Evolutionary conservation across 192 early-diverging fungal species (phyloP), one percentile per base, ranked within the genome.

Genomic region (Glomus cerebriforme): DNA sequence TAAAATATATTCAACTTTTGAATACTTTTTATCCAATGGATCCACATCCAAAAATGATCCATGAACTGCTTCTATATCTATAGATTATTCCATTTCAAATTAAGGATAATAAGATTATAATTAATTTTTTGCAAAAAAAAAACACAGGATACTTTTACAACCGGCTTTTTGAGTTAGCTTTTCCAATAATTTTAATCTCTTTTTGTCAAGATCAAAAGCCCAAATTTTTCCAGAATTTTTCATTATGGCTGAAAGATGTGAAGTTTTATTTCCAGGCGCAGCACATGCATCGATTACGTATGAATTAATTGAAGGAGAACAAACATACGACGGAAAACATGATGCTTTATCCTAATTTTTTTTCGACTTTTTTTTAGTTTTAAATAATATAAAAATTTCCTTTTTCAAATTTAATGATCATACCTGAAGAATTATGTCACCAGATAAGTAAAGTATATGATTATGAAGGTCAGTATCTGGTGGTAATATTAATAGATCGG

Each of bases 211-310:
- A 80, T 99, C 98, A 82, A 98, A 97, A 0, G 98, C 98, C 84
- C 88, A 93, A 62, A 99, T 94, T 43, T 82, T 89, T 15, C 96
- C 98, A 9, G 88, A 87, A 73, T 97, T 96, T 43, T 88, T 87
- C 93, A 98, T 95, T 32, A 96, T 85, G 73, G 94, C 93, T 6
- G 92, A 92, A 69, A 99, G 85, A 80, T 98, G 97, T 65, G 94
- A 94, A 6, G 98, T 99, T 82, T 99, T 99, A 86, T 99, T 99
- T 7, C 97, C 97, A 5, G 97, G 97, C 0, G 97, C 97, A 19
- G 98, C 98, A 81, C 97, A 99, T 9, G 92, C 96, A 81, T 99
- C 98, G 60, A 99, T 94, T 2, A 92, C 94, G 78, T 91, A 85
- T 0, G 90, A 81, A 4, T 82, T 73, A 29, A 79, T 77, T 3